A percentile compares a stretch with the other conserved stretches of the same genome.
phyloP scores from a whole-genome alignment of 2,329 filamentous ascomycete species.

The Fusarium torulosum region DNA sequence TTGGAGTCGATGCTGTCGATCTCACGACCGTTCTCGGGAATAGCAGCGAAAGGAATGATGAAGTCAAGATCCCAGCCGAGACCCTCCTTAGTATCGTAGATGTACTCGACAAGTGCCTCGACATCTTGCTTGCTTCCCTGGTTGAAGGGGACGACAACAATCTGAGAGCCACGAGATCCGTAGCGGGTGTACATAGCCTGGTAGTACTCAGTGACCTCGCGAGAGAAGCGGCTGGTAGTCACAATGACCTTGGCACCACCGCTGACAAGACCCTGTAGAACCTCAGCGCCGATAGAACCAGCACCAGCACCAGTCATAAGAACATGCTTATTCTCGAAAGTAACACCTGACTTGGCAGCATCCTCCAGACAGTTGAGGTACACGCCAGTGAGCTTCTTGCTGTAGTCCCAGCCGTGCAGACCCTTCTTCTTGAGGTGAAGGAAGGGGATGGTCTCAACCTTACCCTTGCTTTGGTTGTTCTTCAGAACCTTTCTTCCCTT shows the following conservation, averaged over 20 bases:
- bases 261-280: constrained; percentile 94
- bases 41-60: constrained; percentile 95
- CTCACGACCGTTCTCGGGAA: constrained; percentile 96
- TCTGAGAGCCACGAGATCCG: constrained; percentile 92
- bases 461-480: constrained; percentile 78
- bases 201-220: constrained; percentile 98
- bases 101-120: constrained; percentile 92
- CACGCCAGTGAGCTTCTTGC: constrained; percentile 94
- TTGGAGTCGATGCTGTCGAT: constrained; percentile 97
- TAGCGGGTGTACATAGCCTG: constrained; percentile 98
- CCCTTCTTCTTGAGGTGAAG: constrained; percentile 95
- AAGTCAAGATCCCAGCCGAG: constrained; percentile 98
- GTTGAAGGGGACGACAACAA: constrained; percentile 99
- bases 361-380: constrained; percentile 94
- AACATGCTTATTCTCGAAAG: constrained; percentile 93
- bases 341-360: constrained; percentile 87
- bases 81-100: constrained; percentile 95
- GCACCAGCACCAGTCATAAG: constrained; percentile 99
- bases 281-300: constrained; percentile 96
- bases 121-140: constrained; percentile 99
- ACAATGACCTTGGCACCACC: constrained; percentile 97
- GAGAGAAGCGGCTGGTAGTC: constrained; percentile 95
- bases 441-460: constrained; percentile 98
- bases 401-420: constrained; percentile 97
- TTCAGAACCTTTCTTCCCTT: constrained; percentile 71